These are phyloP conservation scores for Zygoascus biomembranicola DNA, from an alignment of 805 yeast species.

Conservation along the genomic window DNA sequence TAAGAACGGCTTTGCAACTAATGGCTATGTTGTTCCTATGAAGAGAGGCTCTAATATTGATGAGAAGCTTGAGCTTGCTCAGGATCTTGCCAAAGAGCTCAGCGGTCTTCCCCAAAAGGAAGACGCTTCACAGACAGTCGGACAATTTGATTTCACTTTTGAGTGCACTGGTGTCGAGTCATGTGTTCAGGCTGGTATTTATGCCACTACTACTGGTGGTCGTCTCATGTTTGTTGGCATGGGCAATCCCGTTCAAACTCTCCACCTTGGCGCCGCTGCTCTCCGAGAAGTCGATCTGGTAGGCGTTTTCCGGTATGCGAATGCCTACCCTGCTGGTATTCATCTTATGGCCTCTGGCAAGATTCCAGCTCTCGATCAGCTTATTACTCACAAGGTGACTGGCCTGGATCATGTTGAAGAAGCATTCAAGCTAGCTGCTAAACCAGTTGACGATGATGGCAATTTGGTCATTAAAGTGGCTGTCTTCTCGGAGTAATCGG, in stretches of 20 bases:
- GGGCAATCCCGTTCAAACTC: conserved; percentile 45
- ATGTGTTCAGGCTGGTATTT: conserved; percentile 63
- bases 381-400: conserved; percentile 24
- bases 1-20: conserved; percentile 25
- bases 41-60: conserved; percentile 30
- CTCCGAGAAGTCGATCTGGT: conserved; percentile 26
- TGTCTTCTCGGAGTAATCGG: conserved; percentile 4
- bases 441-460: conserved; percentile 24
- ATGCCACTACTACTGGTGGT: conserved; percentile 59
- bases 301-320: conserved; percentile 28
- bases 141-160: conserved; percentile 39
- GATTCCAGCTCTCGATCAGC: conserved; percentile 20
- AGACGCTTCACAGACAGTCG: conserved; percentile 21
- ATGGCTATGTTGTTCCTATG: conserved; percentile 20
- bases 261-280: conserved; percentile 26
- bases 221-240: conserved; percentile 77
- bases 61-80: conserved; percentile 58
- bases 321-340: conserved; percentile 24
- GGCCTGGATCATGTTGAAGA: conserved; percentile 23
- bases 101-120: conserved; percentile 15
- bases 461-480: conserved; percentile 26
- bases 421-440: conserved; percentile 27
- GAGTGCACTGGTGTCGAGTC: conserved; percentile 81
- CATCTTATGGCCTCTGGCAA: conserved; percentile 15
- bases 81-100: conserved; percentile 20